Evolutionary conservation across 352 stramenopile species (phyloP).

Genomic region (Hyaloperonospora brassicae): DNA sequence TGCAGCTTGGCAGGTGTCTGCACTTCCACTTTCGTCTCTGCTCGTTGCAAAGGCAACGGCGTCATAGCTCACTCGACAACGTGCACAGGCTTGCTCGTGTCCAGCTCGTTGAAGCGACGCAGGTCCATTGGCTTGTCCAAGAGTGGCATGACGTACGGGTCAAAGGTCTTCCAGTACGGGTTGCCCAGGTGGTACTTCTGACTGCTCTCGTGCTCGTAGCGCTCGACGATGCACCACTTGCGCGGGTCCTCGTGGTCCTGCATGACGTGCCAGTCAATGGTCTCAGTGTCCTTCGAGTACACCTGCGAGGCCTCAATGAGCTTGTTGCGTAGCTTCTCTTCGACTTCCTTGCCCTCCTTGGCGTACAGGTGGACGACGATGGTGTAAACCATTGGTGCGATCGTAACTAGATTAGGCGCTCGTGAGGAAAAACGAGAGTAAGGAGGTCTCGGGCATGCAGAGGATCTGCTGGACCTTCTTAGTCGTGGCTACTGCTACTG

Average conservation of each 20-base stretch:
- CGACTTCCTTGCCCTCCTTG: conserved; percentile 33
- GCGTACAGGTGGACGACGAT: conserved; percentile 29
- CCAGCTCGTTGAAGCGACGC: conserved; percentile 30
- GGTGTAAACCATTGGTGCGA: conserved; percentile 24
- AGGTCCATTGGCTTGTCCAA: conserved; percentile 25
- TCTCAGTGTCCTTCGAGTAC: conserved; percentile 30
- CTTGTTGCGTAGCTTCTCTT: conserved; percentile 33
- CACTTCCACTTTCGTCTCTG: no score
- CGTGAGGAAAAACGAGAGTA: no score
- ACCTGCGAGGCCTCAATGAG: conserved; percentile 30
- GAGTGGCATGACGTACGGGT: conserved; percentile 23
- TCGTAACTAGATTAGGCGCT: no score
- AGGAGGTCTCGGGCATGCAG: no score
- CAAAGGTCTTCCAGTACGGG: conserved; percentile 28
- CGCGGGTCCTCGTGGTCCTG: conserved; percentile 25
- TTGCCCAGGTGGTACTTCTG: conserved; percentile 28
- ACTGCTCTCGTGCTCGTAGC: conserved; percentile 28
- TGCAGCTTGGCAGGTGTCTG: no score
- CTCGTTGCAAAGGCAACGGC: no score
- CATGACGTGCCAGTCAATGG: conserved; percentile 27
- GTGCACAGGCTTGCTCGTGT: conserved; percentile 17
- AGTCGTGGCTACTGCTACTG: no score
- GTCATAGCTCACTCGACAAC: not conserved
- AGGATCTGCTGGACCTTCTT: no score
- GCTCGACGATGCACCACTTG: conserved; percentile 35